Conservation (phyloP, 371 early-diverging fungal species). For the Nematocida sp. region DNA sequence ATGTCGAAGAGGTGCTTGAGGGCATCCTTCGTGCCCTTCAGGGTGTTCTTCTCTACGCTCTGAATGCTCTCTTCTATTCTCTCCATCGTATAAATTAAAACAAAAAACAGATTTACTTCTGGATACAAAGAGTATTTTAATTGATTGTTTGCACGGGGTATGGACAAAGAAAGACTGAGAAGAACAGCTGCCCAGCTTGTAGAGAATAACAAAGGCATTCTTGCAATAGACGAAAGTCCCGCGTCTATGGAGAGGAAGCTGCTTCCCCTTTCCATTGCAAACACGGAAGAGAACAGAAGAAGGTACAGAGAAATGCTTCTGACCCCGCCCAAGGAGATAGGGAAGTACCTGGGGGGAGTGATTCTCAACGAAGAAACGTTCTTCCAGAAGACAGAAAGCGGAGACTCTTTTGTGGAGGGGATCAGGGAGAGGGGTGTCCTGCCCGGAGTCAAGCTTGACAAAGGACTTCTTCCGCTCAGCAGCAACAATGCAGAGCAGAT, state of each 20-base stretch:
- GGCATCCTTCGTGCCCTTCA: slow-evolving; percentile 31
- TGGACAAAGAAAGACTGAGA: slow-evolving; percentile 27
- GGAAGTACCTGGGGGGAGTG: slow-evolving; percentile 67
- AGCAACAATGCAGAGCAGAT: slow-evolving; percentile 66
- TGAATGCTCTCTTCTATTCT: slow-evolving; percentile 31
- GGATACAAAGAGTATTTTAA: not conserved
- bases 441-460: slow-evolving; percentile 70
- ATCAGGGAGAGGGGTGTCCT: slow-evolving; percentile 66
- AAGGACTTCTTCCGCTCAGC: slow-evolving; percentile 64
- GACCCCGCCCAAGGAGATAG: slow-evolving; percentile 65
- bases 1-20: slow-evolving; percentile 10
- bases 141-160: not conserved
- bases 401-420: slow-evolving; percentile 65
- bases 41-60: not conserved
- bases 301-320: slow-evolving; percentile 69
- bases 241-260: slow-evolving; percentile 69
- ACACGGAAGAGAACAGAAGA: slow-evolving; percentile 68
- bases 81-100: slow-evolving; percentile 32
- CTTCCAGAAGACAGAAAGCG: slow-evolving; percentile 65
- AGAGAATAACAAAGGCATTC: slow-evolving; percentile 67
- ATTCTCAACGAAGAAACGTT: slow-evolving; percentile 70
- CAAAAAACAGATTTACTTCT: not conserved
- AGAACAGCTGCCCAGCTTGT: slow-evolving; percentile 66
- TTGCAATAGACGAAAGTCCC: slow-evolving; percentile 69
- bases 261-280: slow-evolving; percentile 66